These are phyloP conservation scores for Cutaneotrichosporon sp. DNA, from an alignment of 1,284 basidiomycete species.

Conservation along the genomic window DNA sequence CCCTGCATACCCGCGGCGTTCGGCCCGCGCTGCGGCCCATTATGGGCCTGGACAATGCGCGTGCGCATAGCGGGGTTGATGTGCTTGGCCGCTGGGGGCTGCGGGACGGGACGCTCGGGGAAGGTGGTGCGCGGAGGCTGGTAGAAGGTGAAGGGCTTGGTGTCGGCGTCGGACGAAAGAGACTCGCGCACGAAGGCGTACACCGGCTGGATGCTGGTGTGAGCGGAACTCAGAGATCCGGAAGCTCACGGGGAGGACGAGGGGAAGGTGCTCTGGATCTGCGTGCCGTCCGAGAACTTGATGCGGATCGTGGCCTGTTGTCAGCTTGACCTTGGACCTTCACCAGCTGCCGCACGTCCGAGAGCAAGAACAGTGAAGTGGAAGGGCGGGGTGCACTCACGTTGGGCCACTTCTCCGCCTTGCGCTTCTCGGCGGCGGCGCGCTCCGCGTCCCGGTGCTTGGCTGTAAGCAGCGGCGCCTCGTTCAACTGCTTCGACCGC, in stretches of 20 bases:
- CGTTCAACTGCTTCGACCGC: constrained; percentile 42
- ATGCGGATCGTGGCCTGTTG: constrained; percentile 49
- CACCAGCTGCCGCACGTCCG: not conserved
- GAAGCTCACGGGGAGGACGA: constrained; percentile 37
- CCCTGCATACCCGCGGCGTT: constrained; percentile 30
- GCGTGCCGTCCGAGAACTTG: constrained; percentile 51
- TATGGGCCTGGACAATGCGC: constrained; percentile 38
- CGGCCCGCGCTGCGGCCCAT: constrained; percentile 36
- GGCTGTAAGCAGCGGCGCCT: constrained; percentile 44
- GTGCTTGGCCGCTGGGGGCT: constrained; percentile 23
- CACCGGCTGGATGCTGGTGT: constrained; percentile 49
- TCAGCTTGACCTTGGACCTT: not conserved
- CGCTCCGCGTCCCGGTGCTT: constrained; percentile 47
- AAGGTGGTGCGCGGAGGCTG: constrained; percentile 50
- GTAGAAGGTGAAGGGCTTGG: constrained; percentile 49
- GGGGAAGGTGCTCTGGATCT: constrained; percentile 49
- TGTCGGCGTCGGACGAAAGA: constrained; percentile 29
- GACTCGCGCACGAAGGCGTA: constrained; percentile 51
- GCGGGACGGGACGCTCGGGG: constrained; percentile 43
- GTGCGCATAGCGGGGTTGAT: constrained; percentile 28
- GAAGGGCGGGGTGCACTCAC: constrained; percentile 31
- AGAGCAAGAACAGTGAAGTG: no score
- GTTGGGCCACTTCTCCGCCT: constrained; percentile 49
- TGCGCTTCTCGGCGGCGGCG: constrained; percentile 36
- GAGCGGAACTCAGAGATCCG: not conserved